phyloP scores from a whole-genome alignment of 495 filamentous ascomycete genomes.

The Xanthoparmelia taractica region DNA sequence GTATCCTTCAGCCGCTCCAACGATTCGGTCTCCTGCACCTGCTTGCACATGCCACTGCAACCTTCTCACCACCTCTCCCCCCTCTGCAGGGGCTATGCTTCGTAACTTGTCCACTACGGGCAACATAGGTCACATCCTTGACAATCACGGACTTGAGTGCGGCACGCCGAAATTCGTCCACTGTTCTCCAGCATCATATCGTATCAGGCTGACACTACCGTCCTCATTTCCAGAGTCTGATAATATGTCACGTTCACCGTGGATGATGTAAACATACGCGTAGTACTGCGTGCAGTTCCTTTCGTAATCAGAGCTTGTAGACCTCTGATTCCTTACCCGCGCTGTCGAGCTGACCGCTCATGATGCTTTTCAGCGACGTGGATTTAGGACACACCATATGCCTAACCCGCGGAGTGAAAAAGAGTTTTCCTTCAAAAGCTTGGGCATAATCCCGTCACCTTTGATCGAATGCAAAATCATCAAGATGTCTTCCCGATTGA shows the following conservation, averaged over 20 bases:
- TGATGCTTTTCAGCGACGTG: constrained; percentile 1
- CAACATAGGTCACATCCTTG: constrained; percentile 5
- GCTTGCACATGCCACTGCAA: constrained; percentile 11
- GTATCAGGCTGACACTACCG: background rate
- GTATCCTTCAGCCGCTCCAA: constrained; percentile 10
- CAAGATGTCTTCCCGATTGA: constrained; percentile 12
- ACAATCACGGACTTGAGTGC: constrained; percentile 1
- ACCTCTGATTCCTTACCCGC: constrained; percentile 2
- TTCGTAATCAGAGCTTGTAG: constrained; percentile 1
- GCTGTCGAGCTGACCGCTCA: constrained; percentile 10
- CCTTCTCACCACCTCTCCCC: constrained; percentile 8
- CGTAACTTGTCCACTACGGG: background rate
- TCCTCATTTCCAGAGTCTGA: constrained; percentile 2
- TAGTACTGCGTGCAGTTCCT: background rate
- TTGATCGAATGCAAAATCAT: constrained; percentile 6
- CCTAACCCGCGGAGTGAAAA: constrained; percentile 14
- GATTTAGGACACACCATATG: background rate
- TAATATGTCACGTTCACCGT: background rate
- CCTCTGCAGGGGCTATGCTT: background rate
- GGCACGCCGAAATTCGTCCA: background rate
- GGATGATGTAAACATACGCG: background rate
- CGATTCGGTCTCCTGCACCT: constrained; percentile 7
- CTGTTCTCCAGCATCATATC: constrained; percentile 9
- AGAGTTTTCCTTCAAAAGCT: background rate
- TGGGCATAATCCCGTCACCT: constrained; percentile 6